Conservation (phyloP, 345 rosid genomes). For the Hevea brasiliensis region DNA sequence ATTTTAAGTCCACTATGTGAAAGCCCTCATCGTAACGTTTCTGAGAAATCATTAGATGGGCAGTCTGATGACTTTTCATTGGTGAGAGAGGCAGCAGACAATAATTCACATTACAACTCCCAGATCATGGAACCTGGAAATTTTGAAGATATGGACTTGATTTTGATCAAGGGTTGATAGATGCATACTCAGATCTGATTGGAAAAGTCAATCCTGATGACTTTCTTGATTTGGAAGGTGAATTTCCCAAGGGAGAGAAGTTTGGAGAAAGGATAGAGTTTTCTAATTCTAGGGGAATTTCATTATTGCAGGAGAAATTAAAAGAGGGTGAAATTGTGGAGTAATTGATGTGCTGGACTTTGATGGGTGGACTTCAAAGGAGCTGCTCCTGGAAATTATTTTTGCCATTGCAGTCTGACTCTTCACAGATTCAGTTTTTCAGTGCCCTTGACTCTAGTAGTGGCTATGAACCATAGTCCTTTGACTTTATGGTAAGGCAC, state of each 20-base stretch:
- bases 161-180: conserved; percentile 66
- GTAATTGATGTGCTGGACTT: conserved; percentile 13
- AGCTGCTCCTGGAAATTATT: background rate
- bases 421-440: background rate
- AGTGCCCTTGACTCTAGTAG: background rate
- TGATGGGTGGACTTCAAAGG: background rate
- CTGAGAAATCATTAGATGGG: conserved; percentile 20
- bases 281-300: conserved; percentile 20
- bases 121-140: conserved; percentile 8
- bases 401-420: background rate
- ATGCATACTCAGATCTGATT: conserved; percentile 63
- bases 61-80: conserved; percentile 12
- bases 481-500: background rate
- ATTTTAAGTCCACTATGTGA: conserved; percentile 26
- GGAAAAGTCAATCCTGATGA: conserved; percentile 64
- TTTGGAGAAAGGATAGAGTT: conserved; percentile 32
- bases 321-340: conserved; percentile 86
- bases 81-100: conserved; percentile 14
- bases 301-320: conserved; percentile 41
- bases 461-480: background rate
- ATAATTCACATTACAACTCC: conserved; percentile 12
- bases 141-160: conserved; percentile 46
- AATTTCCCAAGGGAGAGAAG: conserved; percentile 39
- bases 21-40: conserved; percentile 11
- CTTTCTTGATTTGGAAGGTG: conserved; percentile 64